A percentile compares a stretch with the other conserved stretches of the same genome.
phyloP scores from a whole-genome alignment of 768 basidiomycete genomes.

The Coprinellus micaceus region DNA sequence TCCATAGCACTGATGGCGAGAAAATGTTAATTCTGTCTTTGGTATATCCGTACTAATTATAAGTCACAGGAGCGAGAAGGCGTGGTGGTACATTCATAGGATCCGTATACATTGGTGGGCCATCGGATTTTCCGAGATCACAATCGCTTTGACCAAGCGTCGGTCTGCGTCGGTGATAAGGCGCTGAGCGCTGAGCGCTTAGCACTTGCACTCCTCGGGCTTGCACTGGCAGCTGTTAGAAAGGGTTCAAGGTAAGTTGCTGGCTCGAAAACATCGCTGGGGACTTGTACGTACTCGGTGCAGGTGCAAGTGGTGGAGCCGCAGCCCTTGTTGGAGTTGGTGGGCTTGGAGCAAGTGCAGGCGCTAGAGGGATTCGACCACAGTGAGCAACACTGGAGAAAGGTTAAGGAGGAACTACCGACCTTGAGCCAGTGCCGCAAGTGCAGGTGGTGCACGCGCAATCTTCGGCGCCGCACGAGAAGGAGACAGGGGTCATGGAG shows the following conservation, averaged over 20 bases:
- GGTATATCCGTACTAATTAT: too few relatives aligned
- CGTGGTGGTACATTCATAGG: too few relatives aligned
- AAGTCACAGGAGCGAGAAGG: too few relatives aligned
- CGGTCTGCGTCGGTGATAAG: not conserved
- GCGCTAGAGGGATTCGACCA: too few relatives aligned
- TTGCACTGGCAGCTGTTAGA: conserved; percentile 4
- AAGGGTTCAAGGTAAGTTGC: too few relatives aligned
- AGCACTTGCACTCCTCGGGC: not conserved
- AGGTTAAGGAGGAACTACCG: not conserved
- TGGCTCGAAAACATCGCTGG: too few relatives aligned
- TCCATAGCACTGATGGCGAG: too few relatives aligned
- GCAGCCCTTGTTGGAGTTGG: conserved; percentile 1
- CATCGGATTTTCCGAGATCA: not conserved
- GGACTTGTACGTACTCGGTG: not conserved
- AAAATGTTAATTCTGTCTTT: too few relatives aligned
- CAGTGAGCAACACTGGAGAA: not conserved
- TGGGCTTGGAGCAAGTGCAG: not conserved
- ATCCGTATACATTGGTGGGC: too few relatives aligned
- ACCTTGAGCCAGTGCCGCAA: not conserved
- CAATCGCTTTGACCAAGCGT: not conserved
- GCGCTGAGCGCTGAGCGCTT: not conserved
- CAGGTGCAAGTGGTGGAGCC: conserved; percentile 2
- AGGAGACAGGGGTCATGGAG: not conserved
- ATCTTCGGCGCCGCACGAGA: not conserved
- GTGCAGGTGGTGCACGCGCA: not conserved